Evolutionary conservation across 345 rosid species (phyloP).

Genomic region (Combretum micranthum): DNA sequence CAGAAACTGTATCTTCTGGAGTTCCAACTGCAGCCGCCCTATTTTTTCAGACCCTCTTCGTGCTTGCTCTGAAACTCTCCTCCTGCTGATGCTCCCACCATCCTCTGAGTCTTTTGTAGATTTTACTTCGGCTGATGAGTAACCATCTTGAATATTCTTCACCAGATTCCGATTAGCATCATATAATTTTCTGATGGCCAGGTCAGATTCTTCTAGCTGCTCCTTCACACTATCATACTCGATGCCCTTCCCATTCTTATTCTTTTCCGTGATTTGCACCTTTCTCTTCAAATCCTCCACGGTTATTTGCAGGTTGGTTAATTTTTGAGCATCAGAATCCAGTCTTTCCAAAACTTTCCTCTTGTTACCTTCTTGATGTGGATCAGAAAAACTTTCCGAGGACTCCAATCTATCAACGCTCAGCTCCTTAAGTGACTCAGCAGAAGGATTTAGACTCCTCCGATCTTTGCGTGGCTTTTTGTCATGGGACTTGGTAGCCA

Average conservation of each 20-base stretch:
- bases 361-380: constrained; percentile 45
- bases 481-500: neutral
- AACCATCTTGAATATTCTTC: constrained; percentile 43
- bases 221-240: constrained; percentile 62
- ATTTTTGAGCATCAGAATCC: constrained; percentile 79
- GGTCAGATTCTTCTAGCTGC: constrained; percentile 78
- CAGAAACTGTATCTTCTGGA: constrained; percentile 78
- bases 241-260: constrained; percentile 50
- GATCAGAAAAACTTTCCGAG: constrained; percentile 49
- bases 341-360: constrained; percentile 84
- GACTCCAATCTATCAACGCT: constrained; percentile 68
- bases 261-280: constrained; percentile 58
- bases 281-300: constrained; percentile 76
- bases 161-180: constrained; percentile 50
- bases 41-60: constrained; percentile 80
- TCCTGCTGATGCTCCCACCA: constrained; percentile 32
- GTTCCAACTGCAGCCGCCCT: constrained; percentile 80
- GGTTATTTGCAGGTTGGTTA: constrained; percentile 67
- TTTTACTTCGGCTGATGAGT: constrained; percentile 32
- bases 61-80: constrained; percentile 62
- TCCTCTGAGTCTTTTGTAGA: constrained; percentile 40
- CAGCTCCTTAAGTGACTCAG: constrained; percentile 57
- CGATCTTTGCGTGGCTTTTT: constrained; percentile 23
- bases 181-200: constrained; percentile 49
- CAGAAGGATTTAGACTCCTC: constrained; percentile 33